A percentile compares a stretch with the other conserved stretches of the same genome.
Evolutionary conservation across 1,284 basidiomycete species (phyloP).

Genomic region (Sporisorium sorghi): DNA sequence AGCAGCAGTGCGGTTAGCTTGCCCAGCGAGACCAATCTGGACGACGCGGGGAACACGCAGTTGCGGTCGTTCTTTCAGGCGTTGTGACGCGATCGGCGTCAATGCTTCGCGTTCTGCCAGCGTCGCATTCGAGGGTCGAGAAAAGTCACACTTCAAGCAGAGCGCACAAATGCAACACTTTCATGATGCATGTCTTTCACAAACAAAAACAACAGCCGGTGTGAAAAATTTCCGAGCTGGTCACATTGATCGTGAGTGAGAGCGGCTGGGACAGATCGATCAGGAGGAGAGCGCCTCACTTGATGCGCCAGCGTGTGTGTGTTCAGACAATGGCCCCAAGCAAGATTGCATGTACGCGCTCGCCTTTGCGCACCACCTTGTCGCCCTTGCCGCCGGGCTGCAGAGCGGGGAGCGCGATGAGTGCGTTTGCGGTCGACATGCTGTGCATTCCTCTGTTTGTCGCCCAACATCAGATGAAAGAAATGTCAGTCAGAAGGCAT

Average conservation of each 20-base stretch:
- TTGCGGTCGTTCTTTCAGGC: slow-evolving; percentile 19
- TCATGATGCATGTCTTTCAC: neutral
- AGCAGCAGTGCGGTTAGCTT: slow-evolving; percentile 14
- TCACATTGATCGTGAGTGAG: too few relatives aligned
- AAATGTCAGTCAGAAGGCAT: too few relatives aligned
- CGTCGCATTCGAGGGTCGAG: too few relatives aligned
- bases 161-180: neutral
- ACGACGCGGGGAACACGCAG: slow-evolving; percentile 14
- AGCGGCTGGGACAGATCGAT: too few relatives aligned
- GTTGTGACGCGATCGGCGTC: slow-evolving; percentile 1
- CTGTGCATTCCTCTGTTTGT: slow-evolving; percentile 60
- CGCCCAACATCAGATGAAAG: too few relatives aligned
- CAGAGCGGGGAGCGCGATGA: slow-evolving; percentile 54
- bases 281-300: too few relatives aligned
- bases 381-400: neutral
- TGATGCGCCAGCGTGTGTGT: too few relatives aligned
- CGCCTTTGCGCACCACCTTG: slow-evolving; percentile 11
- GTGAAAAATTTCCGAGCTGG: too few relatives aligned
- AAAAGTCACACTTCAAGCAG: too few relatives aligned
- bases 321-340: slow-evolving; percentile 39
- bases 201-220: neutral
- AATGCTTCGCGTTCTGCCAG: too few relatives aligned
- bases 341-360: slow-evolving; percentile 35
- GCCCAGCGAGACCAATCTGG: slow-evolving; percentile 16
- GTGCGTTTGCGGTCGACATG: slow-evolving; percentile 62